Evolutionary conservation across 2,329 filamentous ascomycete species (phyloP).

Genomic region (Fusarium sp.): DNA sequence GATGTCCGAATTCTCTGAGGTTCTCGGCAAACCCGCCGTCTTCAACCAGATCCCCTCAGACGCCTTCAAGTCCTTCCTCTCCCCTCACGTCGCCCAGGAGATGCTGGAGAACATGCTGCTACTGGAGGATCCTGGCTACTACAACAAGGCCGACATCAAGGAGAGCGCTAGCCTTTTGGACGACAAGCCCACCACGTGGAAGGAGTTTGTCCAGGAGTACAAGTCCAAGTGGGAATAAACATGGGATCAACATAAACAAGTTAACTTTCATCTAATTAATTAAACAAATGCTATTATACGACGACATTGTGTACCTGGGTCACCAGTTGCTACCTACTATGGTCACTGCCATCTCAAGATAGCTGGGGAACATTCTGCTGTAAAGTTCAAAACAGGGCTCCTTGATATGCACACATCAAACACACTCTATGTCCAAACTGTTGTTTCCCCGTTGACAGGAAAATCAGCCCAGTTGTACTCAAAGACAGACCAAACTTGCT

Average conservation of each 20-base stretch:
- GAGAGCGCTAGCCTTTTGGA: constrained; percentile 49
- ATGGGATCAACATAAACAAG: background rate
- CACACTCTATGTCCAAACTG: background rate
- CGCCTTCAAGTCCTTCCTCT: constrained; percentile 51
- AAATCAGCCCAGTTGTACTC: background rate
- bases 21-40: constrained; percentile 48
- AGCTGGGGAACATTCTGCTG: background rate
- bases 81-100: constrained; percentile 47
- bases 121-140: constrained; percentile 57
- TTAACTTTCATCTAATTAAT: background rate
- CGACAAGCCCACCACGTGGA: constrained; percentile 53
- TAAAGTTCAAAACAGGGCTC: background rate
- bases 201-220: constrained; percentile 50
- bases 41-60: constrained; percentile 49
- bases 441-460: background rate
- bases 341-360: background rate
- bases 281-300: background rate
- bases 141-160: constrained; percentile 48
- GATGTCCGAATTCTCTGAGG: constrained; percentile 50
- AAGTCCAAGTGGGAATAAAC: constrained; percentile 45
- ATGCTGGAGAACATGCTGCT: constrained; percentile 57
- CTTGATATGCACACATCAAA: background rate
- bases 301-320: background rate
- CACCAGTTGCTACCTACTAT: background rate
- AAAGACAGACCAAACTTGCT: background rate